These are phyloP conservation scores for Gnetum montanum DNA, from an alignment of 75 land plant genomes.

Conservation along the genomic window DNA sequence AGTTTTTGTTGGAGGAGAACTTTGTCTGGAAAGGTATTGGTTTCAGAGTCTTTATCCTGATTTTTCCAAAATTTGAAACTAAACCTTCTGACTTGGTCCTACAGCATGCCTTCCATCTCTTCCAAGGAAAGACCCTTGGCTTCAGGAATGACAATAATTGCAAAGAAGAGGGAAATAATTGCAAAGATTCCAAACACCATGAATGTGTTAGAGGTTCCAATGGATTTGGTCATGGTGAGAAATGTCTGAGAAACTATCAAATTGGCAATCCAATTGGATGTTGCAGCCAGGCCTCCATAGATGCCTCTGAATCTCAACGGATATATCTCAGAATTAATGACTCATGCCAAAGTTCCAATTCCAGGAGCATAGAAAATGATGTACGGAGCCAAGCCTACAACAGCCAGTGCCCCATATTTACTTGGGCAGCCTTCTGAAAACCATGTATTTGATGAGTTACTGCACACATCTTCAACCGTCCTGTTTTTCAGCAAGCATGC, in stretches of 20 bases:
- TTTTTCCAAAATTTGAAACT: not conserved
- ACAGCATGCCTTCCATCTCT: slow-evolving; percentile 76
- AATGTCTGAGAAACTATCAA: slow-evolving; percentile 70
- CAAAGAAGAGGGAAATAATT: slow-evolving; percentile 34
- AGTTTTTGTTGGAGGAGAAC: too few relatives aligned
- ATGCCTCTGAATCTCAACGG: slow-evolving; percentile 70
- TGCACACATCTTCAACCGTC: slow-evolving; percentile 21
- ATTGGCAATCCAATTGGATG: slow-evolving; percentile 77
- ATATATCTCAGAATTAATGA: slow-evolving; percentile 92
- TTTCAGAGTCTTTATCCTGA: too few relatives aligned
- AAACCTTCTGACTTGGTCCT: slow-evolving; percentile 32
- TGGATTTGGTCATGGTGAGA: slow-evolving; percentile 52
- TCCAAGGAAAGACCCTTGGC: slow-evolving; percentile 80
- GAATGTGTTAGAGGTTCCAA: slow-evolving; percentile 76
- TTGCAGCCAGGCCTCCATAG: slow-evolving; percentile 91
- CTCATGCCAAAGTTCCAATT: slow-evolving; percentile 90
- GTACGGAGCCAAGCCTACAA: slow-evolving; percentile 51
- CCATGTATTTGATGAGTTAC: slow-evolving; percentile 27
- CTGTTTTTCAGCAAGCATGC: slow-evolving; percentile 40
- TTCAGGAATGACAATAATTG: slow-evolving; percentile 63
- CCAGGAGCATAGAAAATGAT: slow-evolving; percentile 66
- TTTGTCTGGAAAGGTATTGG: too few relatives aligned
- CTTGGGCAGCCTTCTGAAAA: slow-evolving; percentile 80
- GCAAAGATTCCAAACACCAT: slow-evolving; percentile 55
- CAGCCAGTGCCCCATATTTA: slow-evolving; percentile 68